A percentile compares a stretch with the other conserved stretches of the same genome.
These are phyloP conservation scores for Cyberlindnera maritima DNA, from an alignment of 805 yeast species.

Conservation along the genomic window DNA sequence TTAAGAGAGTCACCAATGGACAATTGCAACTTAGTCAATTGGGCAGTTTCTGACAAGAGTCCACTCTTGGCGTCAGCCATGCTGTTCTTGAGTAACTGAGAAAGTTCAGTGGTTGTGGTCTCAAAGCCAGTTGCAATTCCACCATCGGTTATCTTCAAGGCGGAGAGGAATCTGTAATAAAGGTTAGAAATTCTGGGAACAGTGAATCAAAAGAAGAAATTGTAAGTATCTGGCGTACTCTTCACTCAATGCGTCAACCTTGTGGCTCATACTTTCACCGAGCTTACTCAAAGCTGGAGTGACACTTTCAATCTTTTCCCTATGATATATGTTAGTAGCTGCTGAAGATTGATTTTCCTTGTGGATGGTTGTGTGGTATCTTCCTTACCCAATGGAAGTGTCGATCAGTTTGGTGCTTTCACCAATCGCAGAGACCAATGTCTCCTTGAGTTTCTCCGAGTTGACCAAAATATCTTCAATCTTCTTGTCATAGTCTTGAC, in stretches of 20 bases:
- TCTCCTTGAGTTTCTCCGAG: slow-evolving; percentile 1
- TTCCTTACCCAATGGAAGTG: slow-evolving; percentile 3
- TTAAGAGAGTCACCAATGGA: background rate
- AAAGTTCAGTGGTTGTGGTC: background rate
- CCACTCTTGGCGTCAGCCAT: background rate
- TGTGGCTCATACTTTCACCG: background rate
- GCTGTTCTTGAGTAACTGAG: background rate
- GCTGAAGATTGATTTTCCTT: too few relatives aligned
- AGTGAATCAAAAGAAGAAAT: background rate
- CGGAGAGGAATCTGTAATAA: background rate
- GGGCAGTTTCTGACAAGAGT: background rate
- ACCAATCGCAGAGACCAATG: slow-evolving; percentile 4
- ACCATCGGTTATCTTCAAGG: slow-evolving; percentile 1
- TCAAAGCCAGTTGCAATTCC: background rate
- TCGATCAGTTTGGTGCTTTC: slow-evolving; percentile 1
- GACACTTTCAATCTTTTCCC: background rate
- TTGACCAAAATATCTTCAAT: slow-evolving; percentile 3
- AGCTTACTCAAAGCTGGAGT: background rate
- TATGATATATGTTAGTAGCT: background rate
- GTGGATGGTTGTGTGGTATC: background rate
- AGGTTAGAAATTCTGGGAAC: background rate
- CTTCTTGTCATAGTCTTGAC: slow-evolving; percentile 19
- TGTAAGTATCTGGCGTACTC: slow-evolving; percentile 3
- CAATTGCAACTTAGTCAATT: background rate
- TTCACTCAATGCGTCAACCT: slow-evolving; percentile 8